phyloP scores from a whole-genome alignment of 768 basidiomycete genomes.

The Kwoniella dendrophila region DNA sequence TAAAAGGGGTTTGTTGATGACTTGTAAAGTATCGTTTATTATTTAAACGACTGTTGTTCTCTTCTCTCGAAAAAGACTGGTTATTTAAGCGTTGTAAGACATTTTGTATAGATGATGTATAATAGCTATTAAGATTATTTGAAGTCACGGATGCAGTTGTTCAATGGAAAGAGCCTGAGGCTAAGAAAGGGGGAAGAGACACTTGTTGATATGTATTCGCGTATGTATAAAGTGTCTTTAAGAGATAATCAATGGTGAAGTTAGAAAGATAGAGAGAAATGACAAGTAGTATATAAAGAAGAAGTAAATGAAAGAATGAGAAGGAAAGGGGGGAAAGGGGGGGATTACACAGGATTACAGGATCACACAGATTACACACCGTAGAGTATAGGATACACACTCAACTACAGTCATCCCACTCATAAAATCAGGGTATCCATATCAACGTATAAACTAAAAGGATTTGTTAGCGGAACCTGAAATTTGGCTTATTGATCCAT shows the following conservation, averaged over 20 bases:
- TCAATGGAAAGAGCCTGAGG: conserved; percentile 12
- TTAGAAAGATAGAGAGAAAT: too few relatives aligned
- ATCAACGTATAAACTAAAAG: too few relatives aligned
- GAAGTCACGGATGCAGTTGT: background rate
- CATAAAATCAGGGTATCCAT: too few relatives aligned
- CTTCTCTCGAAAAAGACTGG: conserved; percentile 23
- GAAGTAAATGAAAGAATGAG: conserved; percentile 10
- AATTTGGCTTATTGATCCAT: too few relatives aligned
- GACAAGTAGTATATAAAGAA: conserved; percentile 14
- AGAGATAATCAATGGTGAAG: background rate
- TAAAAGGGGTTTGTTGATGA: conserved; percentile 23
- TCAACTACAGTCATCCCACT: too few relatives aligned
- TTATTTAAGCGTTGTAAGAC: conserved; percentile 35
- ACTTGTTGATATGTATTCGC: background rate
- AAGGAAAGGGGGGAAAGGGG: conserved; percentile 9
- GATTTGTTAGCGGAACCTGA: too few relatives aligned
- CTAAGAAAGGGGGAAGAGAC: background rate
- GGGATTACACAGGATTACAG: too few relatives aligned
- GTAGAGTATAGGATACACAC: too few relatives aligned
- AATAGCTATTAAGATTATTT: conserved; percentile 19
- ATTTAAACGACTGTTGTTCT: conserved; percentile 16
- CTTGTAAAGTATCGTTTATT: conserved; percentile 18
- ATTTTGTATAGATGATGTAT: conserved; percentile 35
- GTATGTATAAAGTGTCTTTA: background rate
- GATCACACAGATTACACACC: too few relatives aligned